Evolutionary conservation across 257 asterid species (phyloP).

Genomic region (Nicotiana knightiana): DNA sequence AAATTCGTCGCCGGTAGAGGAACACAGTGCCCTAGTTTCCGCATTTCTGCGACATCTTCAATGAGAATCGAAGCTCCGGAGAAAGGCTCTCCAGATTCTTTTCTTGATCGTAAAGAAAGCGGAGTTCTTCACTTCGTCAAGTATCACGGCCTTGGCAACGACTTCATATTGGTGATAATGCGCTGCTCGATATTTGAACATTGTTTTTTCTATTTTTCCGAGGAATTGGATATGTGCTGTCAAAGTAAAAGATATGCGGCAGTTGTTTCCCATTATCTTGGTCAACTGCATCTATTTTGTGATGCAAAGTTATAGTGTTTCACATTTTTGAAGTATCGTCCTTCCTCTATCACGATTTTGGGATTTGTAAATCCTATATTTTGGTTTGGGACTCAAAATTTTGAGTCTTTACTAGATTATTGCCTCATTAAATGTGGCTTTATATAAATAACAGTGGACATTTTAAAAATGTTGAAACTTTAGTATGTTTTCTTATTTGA

Average conservation of each 20-base stretch:
- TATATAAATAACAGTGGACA: too few species aligned
- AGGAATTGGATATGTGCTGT: not conserved
- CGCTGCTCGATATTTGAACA: not conserved
- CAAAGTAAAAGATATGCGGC: too few species aligned
- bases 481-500: too few species aligned
- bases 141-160: conserved; percentile 86
- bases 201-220: not conserved
- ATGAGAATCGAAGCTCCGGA: conserved; percentile 36
- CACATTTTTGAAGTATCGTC: not conserved
- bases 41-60: conserved; percentile 32
- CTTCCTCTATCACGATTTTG: too few species aligned
- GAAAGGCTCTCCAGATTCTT: conserved; percentile 27
- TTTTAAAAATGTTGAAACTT: too few species aligned
- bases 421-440: too few species aligned
- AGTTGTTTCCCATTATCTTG: not conserved
- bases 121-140: conserved; percentile 64
- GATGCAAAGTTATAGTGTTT: not conserved
- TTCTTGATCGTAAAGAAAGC: conserved; percentile 47
- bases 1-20: conserved; percentile 12
- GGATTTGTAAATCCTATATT: too few species aligned
- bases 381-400: too few species aligned
- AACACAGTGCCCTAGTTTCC: conserved; percentile 20
- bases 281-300: not conserved
- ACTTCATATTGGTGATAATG: conserved; percentile 58
- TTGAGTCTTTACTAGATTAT: too few species aligned